These are phyloP conservation scores for Capronia americana DNA, from an alignment of 2,329 filamentous ascomycete genomes.

Conservation along the genomic window DNA sequence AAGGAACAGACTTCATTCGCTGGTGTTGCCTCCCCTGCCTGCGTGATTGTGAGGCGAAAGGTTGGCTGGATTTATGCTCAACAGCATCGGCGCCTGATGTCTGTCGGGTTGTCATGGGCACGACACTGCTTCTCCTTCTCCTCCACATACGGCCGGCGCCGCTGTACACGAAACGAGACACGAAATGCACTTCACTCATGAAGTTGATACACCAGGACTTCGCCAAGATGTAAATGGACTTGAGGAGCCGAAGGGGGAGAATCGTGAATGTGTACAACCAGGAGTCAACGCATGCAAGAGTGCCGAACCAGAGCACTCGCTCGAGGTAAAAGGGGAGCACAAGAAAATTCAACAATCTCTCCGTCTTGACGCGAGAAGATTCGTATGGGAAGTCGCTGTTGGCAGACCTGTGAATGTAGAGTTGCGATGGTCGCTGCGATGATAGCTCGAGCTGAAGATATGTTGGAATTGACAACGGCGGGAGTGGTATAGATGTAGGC, in stretches of 20 bases:
- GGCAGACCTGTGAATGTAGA: conserved; percentile 67
- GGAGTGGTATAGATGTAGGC: conserved; percentile 63
- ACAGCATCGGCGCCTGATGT: conserved; percentile 34
- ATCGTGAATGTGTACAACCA: conserved; percentile 98
- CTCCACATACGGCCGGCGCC: conserved; percentile 81
- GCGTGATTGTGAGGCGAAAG: conserved; percentile 8
- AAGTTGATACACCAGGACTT: conserved; percentile 79
- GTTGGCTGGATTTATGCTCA: conserved; percentile 50
- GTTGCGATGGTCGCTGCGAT: conserved; percentile 64
- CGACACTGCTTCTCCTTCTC: conserved; percentile 46
- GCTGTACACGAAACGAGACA: conserved; percentile 77
- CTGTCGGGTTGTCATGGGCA: conserved; percentile 42
- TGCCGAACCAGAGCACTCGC: conserved; percentile 83
- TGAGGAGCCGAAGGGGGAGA: conserved; percentile 83
- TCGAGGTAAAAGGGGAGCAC: conserved; percentile 82
- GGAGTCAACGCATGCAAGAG: conserved; percentile 88
- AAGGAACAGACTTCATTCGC: conserved; percentile 82
- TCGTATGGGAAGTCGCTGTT: conserved; percentile 77
- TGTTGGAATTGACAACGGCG: conserved; percentile 68
- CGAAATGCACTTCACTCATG: conserved; percentile 72
- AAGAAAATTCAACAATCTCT: conserved; percentile 87
- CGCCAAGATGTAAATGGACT: conserved; percentile 76
- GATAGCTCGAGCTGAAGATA: conserved; percentile 71
- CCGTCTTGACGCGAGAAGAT: conserved; percentile 88
- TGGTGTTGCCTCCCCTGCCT: conserved; percentile 59